Evolutionary conservation across 192 early-diverging fungal genomes (phyloP), one percentile per base, ranked within the genome.

Genomic region (Backusella circina): DNA sequence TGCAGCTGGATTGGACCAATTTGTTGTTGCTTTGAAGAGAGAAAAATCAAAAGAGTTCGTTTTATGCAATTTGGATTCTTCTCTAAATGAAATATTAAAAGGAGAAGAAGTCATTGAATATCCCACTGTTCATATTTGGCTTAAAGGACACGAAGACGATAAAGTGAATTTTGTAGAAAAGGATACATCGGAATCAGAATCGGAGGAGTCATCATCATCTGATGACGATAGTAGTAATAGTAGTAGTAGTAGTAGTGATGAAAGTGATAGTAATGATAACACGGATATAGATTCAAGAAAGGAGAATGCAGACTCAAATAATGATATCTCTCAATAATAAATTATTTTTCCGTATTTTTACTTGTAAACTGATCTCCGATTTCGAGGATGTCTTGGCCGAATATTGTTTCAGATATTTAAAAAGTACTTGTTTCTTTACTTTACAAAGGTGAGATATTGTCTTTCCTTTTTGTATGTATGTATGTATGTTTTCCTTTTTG

Each of bases 101-200:
- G 75, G 76, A 10, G 78, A 79, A 35, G 31, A 35, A 3, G 65
- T 83, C 2, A 75, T 79, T 31, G 82, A 83, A 74, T 83, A 74
- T 64, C 82, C 82, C 0, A 80, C 57, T 15, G 39, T 83, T 50
- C 69, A 74, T 61, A 44, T 83, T 31, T 83, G 82, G 82, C 26
- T 77, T 5, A 44, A 61, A 44, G 67, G 65, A 21, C 35, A 70
- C 2, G 37, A 38, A 10, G 54, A 61, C 28, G 54, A 61, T 7
- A 61, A 61, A 9, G 9, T 61, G 26, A 61, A 61, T 10, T 26
- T 61, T 28, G 23, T 28, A 26, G 54, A 61, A 12, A 61, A 61
- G 23, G 54, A 61, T 61, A 26, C 23, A 61, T 28, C 51, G n/a
- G 54, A 61, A 61, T 61, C 54, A 28, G 26, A 21, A 10, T 61